phyloP scores from a whole-genome alignment of 148 eudicot species.

The Rhododendron mucronatum region DNA sequence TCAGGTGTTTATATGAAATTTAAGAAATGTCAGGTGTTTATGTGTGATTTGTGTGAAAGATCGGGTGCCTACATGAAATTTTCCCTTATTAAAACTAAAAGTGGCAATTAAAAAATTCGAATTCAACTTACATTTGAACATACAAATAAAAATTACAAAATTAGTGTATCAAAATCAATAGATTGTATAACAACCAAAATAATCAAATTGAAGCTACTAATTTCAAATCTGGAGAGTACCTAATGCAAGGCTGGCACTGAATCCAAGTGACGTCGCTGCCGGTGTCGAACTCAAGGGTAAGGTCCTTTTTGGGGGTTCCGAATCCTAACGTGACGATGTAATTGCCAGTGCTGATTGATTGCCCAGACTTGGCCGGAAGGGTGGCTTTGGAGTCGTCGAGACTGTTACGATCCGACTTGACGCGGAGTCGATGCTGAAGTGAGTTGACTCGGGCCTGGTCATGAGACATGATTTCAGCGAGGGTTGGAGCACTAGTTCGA shows the following conservation, averaged over 20 bases:
- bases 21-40: no score
- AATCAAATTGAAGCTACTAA: no score
- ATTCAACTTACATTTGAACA: no score
- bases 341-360: slow-evolving; percentile 27
- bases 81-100: no score
- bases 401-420: slow-evolving; percentile 5
- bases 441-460: slow-evolving; percentile 64
- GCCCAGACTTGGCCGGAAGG: slow-evolving; percentile 54
- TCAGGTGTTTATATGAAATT: no score
- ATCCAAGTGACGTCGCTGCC: slow-evolving; percentile 44
- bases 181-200: no score
- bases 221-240: not conserved
- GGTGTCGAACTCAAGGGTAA: slow-evolving; percentile 66
- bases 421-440: slow-evolving; percentile 28
- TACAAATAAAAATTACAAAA: no score
- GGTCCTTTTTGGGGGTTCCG: slow-evolving; percentile 53
- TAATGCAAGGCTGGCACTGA: slow-evolving; percentile 60
- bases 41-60: no score
- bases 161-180: no score
- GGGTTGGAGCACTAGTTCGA: slow-evolving; percentile 19
- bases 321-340: slow-evolving; percentile 50
- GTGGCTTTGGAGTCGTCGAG: slow-evolving; percentile 13
- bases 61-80: no score
- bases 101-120: no score
- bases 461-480: slow-evolving; percentile 31